phyloP scores from a whole-genome alignment of 805 yeast species.

The Saccharomycopsis capsularis region DNA sequence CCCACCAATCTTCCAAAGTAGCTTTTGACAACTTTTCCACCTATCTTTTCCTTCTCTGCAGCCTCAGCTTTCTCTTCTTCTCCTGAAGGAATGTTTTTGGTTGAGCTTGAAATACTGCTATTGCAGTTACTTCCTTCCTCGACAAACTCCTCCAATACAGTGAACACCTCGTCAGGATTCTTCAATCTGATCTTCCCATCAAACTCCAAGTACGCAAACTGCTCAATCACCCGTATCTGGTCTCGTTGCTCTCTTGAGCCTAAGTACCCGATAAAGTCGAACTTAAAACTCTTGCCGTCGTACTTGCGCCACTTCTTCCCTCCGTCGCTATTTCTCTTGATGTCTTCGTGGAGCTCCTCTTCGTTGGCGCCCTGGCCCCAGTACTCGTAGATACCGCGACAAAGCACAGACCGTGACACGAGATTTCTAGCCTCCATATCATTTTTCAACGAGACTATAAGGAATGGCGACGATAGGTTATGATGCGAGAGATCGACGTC shows the following conservation, averaged over 20 bases:
- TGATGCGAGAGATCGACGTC: slow-evolving; percentile 53
- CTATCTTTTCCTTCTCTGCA: neutral
- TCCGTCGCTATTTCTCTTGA: slow-evolving; percentile 31
- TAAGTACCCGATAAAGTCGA: slow-evolving; percentile 71
- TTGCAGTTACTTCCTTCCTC: no score
- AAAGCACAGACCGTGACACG: slow-evolving; percentile 60
- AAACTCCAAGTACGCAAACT: slow-evolving; percentile 62
- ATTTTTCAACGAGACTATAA: slow-evolving; percentile 56
- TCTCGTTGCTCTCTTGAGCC: slow-evolving; percentile 51
- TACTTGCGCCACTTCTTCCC: slow-evolving; percentile 24
- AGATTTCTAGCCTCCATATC: slow-evolving; percentile 63
- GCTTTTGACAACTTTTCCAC: slow-evolving; percentile 36
- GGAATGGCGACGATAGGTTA: slow-evolving; percentile 57
- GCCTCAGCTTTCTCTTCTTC: neutral
- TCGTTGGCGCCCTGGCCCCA: slow-evolving; percentile 67
- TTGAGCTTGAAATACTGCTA: neutral
- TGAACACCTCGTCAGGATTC: slow-evolving; percentile 61
- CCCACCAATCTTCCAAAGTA: slow-evolving; percentile 75
- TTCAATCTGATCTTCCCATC: slow-evolving; percentile 76
- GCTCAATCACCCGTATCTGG: slow-evolving; percentile 59
- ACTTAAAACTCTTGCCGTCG: slow-evolving; percentile 53
- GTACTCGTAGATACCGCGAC: slow-evolving; percentile 72
- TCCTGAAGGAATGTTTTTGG: no score
- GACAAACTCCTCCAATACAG: slow-evolving; percentile 68
- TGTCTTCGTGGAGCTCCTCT: slow-evolving; percentile 50